Conservation (phyloP, 371 early-diverging fungal genomes). For the Actinomucor elegans region DNA sequence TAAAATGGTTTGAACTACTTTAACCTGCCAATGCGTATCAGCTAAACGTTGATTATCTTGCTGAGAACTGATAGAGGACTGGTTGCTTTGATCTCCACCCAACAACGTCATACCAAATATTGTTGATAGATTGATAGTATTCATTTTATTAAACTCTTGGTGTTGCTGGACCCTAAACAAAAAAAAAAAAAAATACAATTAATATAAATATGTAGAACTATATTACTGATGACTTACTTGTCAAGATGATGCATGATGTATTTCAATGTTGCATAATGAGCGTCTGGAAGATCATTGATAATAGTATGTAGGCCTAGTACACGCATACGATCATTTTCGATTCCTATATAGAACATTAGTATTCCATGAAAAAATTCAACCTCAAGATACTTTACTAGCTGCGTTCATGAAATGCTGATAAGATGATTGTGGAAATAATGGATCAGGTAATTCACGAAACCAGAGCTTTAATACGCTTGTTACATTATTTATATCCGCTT, state of each 20-base stretch:
- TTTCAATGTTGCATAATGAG: constrained; percentile 79
- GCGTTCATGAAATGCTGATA: constrained; percentile 72
- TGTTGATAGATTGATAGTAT: constrained; percentile 78
- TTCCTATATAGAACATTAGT: too few species aligned
- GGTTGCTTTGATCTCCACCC: constrained; percentile 41
- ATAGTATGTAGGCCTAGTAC: constrained; percentile 65
- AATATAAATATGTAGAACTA: too few species aligned
- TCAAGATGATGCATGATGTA: constrained; percentile 75
- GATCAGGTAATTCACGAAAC: constrained; percentile 90
- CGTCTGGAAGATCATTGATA: constrained; percentile 72
- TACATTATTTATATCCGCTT: constrained; percentile 75
- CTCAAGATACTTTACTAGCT: constrained; percentile 51
- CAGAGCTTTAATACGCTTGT: constrained; percentile 86
- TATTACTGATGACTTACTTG: constrained; percentile 49
- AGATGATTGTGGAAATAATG: constrained; percentile 68
- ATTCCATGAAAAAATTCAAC: too few species aligned
- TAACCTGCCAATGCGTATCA: constrained; percentile 60
- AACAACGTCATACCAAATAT: constrained; percentile 90
- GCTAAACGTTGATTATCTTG: constrained; percentile 44
- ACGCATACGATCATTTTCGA: constrained; percentile 53
- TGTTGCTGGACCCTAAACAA: constrained; percentile 65
- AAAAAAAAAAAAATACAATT: too few species aligned
- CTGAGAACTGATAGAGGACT: constrained; percentile 14
- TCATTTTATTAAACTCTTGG: constrained; percentile 87
- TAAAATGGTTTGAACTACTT: constrained; percentile 61